Evolutionary conservation across 805 yeast genomes (phyloP).

Genomic region (Yamadazyma endophytica): DNA sequence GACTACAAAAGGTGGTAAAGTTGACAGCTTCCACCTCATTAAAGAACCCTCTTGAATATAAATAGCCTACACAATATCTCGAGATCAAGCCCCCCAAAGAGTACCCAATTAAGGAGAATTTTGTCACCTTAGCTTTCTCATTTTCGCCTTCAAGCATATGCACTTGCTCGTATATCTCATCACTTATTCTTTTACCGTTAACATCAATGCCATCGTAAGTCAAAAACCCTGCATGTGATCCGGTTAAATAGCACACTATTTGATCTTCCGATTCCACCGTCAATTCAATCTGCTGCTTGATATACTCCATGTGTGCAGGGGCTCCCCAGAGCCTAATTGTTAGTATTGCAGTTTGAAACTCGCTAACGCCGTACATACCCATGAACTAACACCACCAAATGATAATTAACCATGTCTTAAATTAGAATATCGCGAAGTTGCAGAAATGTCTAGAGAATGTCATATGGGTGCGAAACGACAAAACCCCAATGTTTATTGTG

Average conservation of each 20-base stretch:
- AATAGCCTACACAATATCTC: conserved; percentile 42
- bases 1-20: conserved; percentile 51
- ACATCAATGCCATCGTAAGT: conserved; percentile 87
- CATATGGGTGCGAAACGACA: background rate
- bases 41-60: conserved; percentile 51
- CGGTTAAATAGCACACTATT: conserved; percentile 47
- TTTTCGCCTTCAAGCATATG: no score
- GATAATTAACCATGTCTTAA: conserved; percentile 37
- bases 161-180: conserved; percentile 46
- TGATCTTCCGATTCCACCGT: conserved; percentile 21
- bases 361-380: conserved; percentile 44
- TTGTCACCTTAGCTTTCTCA: conserved; percentile 21
- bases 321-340: conserved; percentile 66
- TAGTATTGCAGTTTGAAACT: conserved; percentile 11
- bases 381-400: conserved; percentile 69
- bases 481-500: no score
- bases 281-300: conserved; percentile 43
- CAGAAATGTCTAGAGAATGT: no score
- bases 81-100: conserved; percentile 41
- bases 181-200: conserved; percentile 71
- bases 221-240: conserved; percentile 64
- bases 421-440: no score
- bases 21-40: conserved; percentile 50
- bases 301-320: conserved; percentile 59
- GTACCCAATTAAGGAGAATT: conserved; percentile 38